phyloP scores from a whole-genome alignment of 1,284 basidiomycete species.

The Dichomitus squalens region DNA sequence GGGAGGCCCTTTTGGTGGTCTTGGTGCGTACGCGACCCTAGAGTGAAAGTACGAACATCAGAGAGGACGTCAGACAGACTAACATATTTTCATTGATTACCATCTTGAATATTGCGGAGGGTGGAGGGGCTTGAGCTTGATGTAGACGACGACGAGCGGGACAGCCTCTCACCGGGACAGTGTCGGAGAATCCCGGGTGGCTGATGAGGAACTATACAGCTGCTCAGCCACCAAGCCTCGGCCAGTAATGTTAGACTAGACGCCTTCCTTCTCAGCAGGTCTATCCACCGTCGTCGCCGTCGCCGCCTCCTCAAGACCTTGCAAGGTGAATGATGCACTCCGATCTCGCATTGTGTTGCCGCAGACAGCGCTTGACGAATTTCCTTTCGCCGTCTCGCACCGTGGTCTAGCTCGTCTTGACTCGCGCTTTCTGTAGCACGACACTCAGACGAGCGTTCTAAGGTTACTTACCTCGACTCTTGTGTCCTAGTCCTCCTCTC shows the following conservation, averaged over 20 bases:
- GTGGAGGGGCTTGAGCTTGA: slow-evolving; percentile 32
- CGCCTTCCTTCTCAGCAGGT: slow-evolving; percentile 8
- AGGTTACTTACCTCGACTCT: slow-evolving; percentile 36
- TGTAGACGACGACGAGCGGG: slow-evolving; percentile 24
- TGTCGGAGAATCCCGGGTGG: slow-evolving; percentile 25
- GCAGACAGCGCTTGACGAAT: slow-evolving; percentile 31
- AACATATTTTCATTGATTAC: slow-evolving; percentile 19
- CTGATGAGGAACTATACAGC: slow-evolving; percentile 31
- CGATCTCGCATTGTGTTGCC: slow-evolving; percentile 11
- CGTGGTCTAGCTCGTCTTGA: slow-evolving; percentile 61
- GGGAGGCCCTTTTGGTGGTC: slow-evolving; percentile 99
- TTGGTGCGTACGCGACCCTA: slow-evolving; percentile 99
- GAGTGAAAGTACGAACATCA: slow-evolving; percentile 11
- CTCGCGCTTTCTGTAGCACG: slow-evolving; percentile 78
- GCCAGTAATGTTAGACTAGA: slow-evolving; percentile 6
- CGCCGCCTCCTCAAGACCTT: slow-evolving; percentile 31
- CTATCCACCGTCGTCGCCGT: slow-evolving; percentile 25
- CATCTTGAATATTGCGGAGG: slow-evolving; percentile 30
- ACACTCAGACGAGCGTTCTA: slow-evolving; percentile 74
- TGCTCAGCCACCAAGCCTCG: slow-evolving; percentile 23
- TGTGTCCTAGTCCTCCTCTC: slow-evolving; percentile 29
- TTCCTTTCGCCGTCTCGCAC: slow-evolving; percentile 24
- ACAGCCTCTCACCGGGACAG: slow-evolving; percentile 10
- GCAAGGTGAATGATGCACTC: slow-evolving; percentile 38
- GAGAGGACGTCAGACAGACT: slow-evolving; percentile 1